phyloP scores from a whole-genome alignment of 768 basidiomycete genomes.

The Lactarius indigo region DNA sequence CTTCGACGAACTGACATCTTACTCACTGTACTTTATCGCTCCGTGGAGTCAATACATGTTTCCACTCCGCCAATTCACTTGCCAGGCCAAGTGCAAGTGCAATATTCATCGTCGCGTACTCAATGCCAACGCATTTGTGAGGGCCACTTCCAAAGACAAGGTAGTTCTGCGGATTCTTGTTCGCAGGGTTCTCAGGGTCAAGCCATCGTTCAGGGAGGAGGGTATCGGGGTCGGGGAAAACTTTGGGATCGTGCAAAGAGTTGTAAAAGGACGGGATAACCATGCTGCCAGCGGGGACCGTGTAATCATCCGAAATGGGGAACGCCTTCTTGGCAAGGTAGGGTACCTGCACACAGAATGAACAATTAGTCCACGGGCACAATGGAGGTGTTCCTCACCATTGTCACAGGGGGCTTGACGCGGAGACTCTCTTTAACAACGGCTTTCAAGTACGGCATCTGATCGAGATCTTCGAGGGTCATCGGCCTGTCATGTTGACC shows the following conservation, averaged over 20 bases:
- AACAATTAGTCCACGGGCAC: slow-evolving; percentile 10
- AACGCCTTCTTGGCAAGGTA: slow-evolving; percentile 87
- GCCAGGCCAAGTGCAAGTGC: slow-evolving; percentile 83
- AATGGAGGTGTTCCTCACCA: slow-evolving; percentile 52
- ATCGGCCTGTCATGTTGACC: slow-evolving; percentile 73
- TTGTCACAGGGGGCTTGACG: slow-evolving; percentile 90
- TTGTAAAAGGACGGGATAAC: slow-evolving; percentile 92
- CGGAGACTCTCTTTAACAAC: slow-evolving; percentile 93
- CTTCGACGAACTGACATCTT: neutral
- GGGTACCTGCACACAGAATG: slow-evolving; percentile 61
- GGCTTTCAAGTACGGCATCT: slow-evolving; percentile 91
- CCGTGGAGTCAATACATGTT: slow-evolving; percentile 77
- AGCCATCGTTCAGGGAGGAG: slow-evolving; percentile 93
- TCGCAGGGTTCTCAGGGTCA: slow-evolving; percentile 72
- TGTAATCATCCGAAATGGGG: slow-evolving; percentile 90
- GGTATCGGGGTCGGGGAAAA: slow-evolving; percentile 82
- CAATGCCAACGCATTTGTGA: slow-evolving; percentile 87
- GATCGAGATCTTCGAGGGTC: slow-evolving; percentile 83
- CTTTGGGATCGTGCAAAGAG: slow-evolving; percentile 83
- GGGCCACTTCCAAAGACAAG: slow-evolving; percentile 94
- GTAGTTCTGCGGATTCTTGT: slow-evolving; percentile 88
- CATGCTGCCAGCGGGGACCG: slow-evolving; percentile 88
- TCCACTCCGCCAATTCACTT: slow-evolving; percentile 73
- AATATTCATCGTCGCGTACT: slow-evolving; percentile 93
- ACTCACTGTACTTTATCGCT: slow-evolving; percentile 82